phyloP scores from a whole-genome alignment of 495 filamentous ascomycete species.

The Neurospora tetraspora region DNA sequence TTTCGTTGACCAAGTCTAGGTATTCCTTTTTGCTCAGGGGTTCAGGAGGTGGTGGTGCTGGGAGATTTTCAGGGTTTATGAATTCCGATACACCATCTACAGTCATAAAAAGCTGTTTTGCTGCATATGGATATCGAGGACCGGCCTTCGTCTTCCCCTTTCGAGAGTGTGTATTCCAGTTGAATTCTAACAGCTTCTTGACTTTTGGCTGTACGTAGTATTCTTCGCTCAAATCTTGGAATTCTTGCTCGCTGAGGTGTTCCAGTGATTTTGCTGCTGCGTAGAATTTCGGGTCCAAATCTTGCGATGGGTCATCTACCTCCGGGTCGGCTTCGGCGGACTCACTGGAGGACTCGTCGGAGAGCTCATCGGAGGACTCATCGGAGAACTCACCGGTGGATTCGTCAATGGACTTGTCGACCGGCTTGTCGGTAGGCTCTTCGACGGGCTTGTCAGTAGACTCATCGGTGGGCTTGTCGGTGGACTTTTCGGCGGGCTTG shows the following conservation, averaged over 20 bases:
- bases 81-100: neutral
- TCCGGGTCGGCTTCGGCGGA: neutral
- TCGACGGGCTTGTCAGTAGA: too few species aligned
- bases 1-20: neutral
- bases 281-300: neutral
- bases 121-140: neutral
- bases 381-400: neutral
- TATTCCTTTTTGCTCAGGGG: neutral
- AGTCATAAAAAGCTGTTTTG: neutral
- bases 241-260: neutral
- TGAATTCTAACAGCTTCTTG: neutral
- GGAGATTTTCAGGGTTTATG: neutral
- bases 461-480: neutral
- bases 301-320: neutral
- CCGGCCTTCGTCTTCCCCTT: neutral
- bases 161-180: neutral
- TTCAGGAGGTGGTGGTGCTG: neutral
- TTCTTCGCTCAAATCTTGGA: neutral
- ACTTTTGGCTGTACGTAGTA: neutral
- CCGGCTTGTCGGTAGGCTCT: too few species aligned
- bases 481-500: neutral
- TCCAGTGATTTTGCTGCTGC: neutral
- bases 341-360: neutral
- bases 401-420: neutral
- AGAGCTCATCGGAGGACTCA: neutral